phyloP scores from a whole-genome alignment of 2,329 filamentous ascomycete genomes.

The Sordariomycetes sp. region DNA sequence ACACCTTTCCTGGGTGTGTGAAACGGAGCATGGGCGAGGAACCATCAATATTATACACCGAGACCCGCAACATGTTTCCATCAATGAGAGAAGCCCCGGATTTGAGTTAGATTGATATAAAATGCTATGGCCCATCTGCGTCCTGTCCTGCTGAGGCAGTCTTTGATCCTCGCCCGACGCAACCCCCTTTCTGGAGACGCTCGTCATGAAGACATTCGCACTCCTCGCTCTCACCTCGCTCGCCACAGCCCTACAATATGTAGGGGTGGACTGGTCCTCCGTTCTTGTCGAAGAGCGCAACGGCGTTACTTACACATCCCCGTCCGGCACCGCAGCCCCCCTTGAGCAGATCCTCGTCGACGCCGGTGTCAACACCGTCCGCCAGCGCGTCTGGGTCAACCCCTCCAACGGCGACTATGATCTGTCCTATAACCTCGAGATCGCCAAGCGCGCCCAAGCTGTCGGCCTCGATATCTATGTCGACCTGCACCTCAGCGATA shows the following conservation, averaged over 20 bases:
- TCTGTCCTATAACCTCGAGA: constrained; percentile 58
- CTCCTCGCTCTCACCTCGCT: not conserved
- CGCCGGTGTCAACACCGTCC: constrained; percentile 59
- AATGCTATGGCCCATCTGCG: too few species aligned
- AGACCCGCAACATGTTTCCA: too few species aligned
- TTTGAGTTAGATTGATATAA: too few species aligned
- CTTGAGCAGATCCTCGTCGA: constrained; percentile 54
- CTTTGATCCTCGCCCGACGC: too few species aligned
- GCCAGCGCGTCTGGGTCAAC: constrained; percentile 66
- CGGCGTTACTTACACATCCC: constrained; percentile 51
- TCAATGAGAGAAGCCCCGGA: too few species aligned
- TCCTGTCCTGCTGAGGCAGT: too few species aligned
- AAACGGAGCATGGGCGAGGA: too few species aligned
- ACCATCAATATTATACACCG: too few species aligned
- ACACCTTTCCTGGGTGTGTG: not conserved
- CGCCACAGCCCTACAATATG: constrained; percentile 42
- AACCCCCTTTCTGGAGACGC: not conserved
- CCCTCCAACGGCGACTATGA: constrained; percentile 56
- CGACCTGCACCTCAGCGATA: constrained; percentile 59
- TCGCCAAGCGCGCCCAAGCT: constrained; percentile 56
- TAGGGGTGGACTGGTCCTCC: constrained; percentile 64
- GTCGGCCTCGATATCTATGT: constrained; percentile 53
- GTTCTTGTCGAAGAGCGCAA: constrained; percentile 51
- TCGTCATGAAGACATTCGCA: not conserved
- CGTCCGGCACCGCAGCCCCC: constrained; percentile 38